These are phyloP conservation scores for Pythium plurisporium DNA, from an alignment of 352 stramenopile genomes.

Conservation along the genomic window DNA sequence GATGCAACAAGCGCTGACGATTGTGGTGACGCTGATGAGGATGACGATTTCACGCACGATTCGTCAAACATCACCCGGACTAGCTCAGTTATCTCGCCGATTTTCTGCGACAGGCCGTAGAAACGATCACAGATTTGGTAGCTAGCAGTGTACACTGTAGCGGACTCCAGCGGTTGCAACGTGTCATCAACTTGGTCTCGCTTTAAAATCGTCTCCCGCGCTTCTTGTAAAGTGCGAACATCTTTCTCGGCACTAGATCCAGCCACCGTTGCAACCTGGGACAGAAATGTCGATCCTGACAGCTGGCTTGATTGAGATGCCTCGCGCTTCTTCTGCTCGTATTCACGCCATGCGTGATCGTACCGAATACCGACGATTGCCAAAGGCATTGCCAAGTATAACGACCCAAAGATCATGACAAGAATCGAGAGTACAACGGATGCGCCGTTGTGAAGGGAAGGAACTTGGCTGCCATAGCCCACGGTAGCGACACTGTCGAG, in stretches of 20 bases:
- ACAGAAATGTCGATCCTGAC: slow-evolving; percentile 24
- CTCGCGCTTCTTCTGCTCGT: slow-evolving; percentile 50
- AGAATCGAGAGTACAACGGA: slow-evolving; percentile 50
- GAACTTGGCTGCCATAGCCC: slow-evolving; percentile 68
- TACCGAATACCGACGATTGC: slow-evolving; percentile 69
- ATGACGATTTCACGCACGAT: background rate
- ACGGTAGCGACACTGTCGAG: slow-evolving; percentile 62
- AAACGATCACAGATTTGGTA: slow-evolving; percentile 35
- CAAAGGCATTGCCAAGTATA: slow-evolving; percentile 78
- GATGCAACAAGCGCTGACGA: background rate
- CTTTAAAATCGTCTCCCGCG: background rate
- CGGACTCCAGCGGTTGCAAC: slow-evolving; percentile 27
- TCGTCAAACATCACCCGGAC: slow-evolving; percentile 19
- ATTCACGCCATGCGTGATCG: slow-evolving; percentile 42
- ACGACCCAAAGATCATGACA: slow-evolving; percentile 72
- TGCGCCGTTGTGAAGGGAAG: slow-evolving; percentile 48
- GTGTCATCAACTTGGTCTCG: slow-evolving; percentile 18
- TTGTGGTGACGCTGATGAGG: background rate
- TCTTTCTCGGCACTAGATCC: background rate
- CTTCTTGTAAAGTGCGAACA: background rate
- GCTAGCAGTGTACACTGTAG: slow-evolving; percentile 22
- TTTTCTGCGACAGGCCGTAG: slow-evolving; percentile 29
- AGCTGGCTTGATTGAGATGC: slow-evolving; percentile 41
- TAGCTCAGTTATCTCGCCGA: slow-evolving; percentile 4
- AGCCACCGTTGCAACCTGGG: slow-evolving; percentile 14